Evolutionary conservation across 495 filamentous ascomycete species (phyloP).

Genomic region (Penicillium steckii): DNA sequence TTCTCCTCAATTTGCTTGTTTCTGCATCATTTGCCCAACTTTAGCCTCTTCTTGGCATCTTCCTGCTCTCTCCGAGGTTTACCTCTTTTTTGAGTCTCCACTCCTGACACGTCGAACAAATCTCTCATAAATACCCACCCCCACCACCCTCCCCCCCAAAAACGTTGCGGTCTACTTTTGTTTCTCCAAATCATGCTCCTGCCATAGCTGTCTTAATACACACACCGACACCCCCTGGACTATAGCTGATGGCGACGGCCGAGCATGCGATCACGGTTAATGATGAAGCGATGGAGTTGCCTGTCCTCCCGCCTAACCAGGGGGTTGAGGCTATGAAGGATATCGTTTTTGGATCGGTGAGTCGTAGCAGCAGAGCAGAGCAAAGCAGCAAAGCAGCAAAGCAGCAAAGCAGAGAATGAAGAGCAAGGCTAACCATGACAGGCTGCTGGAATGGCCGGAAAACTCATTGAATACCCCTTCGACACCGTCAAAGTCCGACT

Average conservation of each 20-base stretch:
- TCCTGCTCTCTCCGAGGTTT: constrained; percentile 1
- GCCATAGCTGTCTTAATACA: constrained; percentile 26
- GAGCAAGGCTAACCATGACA: constrained; percentile 29
- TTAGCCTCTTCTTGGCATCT: neutral
- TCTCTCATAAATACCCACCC: constrained; percentile 18
- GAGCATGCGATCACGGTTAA: constrained; percentile 40
- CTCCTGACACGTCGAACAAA: constrained; percentile 11
- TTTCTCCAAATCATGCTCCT: constrained; percentile 19
- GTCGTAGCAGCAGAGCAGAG: constrained; percentile 32
- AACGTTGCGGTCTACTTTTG: too few relatives aligned
- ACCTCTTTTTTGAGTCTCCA: constrained; percentile 17
- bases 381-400: neutral
- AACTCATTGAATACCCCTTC: constrained; percentile 96
- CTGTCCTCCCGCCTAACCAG: constrained; percentile 48
- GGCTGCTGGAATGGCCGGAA: constrained; percentile 86
- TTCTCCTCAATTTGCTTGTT: neutral
- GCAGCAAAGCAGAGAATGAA: neutral
- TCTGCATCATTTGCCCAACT: neutral
- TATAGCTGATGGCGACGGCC: constrained; percentile 40
- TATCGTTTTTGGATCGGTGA: constrained; percentile 78
- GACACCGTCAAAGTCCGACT: constrained; percentile 91
- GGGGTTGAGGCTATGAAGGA: constrained; percentile 74
- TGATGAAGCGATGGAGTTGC: constrained; percentile 43
- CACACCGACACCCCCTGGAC: constrained; percentile 24
- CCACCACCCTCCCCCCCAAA: neutral